These are phyloP conservation scores for Mortierella sp. DNA, from an alignment of 371 early-diverging fungal species.

Conservation along the genomic window DNA sequence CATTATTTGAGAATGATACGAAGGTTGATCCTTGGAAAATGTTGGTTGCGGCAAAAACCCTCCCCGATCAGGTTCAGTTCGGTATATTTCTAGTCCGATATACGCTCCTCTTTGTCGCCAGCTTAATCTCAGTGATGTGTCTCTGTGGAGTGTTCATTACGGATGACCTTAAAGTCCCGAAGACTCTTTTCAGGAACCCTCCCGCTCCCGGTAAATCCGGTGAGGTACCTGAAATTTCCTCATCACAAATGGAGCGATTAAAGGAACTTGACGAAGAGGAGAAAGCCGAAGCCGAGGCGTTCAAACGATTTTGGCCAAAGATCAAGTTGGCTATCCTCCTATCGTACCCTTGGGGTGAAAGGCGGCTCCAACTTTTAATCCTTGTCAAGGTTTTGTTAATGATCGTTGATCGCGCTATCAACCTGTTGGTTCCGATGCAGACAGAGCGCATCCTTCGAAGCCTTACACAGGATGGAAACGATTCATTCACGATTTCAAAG, in stretches of 20 bases:
- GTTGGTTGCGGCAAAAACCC: not conserved
- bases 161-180: slow-evolving; percentile 4
- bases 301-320: slow-evolving; percentile 53
- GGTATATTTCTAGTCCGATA: not conserved
- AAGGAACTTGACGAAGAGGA: slow-evolving; percentile 5
- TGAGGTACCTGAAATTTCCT: not conserved
- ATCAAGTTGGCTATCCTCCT: slow-evolving; percentile 78
- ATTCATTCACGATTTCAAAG: slow-evolving; percentile 10
- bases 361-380: slow-evolving; percentile 71
- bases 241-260: not conserved
- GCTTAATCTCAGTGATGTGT: not conserved
- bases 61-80: not conserved
- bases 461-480: slow-evolving; percentile 52
- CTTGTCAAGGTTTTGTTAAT: slow-evolving; percentile 73
- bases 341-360: slow-evolving; percentile 78
- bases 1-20: not conserved
- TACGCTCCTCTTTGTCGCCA: not conserved
- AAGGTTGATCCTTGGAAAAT: not conserved
- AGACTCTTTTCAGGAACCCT: not conserved
- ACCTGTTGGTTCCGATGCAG: slow-evolving; percentile 81
- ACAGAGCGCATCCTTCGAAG: slow-evolving; percentile 82
- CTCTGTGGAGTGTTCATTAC: slow-evolving; percentile 1
- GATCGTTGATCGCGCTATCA: slow-evolving; percentile 78
- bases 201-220: not conserved
- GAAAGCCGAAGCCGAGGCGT: slow-evolving; percentile 10